A percentile compares a stretch with the other conserved stretches of the same genome.
phyloP scores from a whole-genome alignment of 305 asterid genomes.

The Withania somnifera region DNA sequence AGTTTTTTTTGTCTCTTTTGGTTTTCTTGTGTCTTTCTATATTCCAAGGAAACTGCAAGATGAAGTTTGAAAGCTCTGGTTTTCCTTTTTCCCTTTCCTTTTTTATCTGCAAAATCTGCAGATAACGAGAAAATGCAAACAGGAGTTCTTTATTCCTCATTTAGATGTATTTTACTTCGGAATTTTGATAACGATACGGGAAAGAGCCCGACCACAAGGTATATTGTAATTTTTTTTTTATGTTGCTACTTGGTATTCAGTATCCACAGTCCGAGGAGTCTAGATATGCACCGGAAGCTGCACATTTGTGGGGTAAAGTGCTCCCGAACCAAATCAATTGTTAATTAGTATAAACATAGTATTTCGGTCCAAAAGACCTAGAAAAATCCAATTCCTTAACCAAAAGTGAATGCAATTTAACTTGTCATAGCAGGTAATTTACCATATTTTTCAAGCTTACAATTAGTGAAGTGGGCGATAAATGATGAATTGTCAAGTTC shows the following conservation, averaged over 20 bases:
- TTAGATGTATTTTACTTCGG: not conserved
- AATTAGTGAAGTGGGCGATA: not conserved
- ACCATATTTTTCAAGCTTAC: not conserved
- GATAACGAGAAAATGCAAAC: slow-evolving; percentile 10
- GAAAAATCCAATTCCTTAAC: not conserved
- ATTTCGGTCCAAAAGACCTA: not conserved
- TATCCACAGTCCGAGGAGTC: not conserved
- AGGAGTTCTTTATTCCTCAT: not conserved
- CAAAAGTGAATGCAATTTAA: too few species aligned
- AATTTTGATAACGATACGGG: too few species aligned
- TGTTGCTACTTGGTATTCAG: not conserved
- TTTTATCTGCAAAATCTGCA: slow-evolving; percentile 6
- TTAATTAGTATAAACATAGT: not conserved
- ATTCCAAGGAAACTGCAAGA: not conserved
- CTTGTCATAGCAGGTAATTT: not conserved
- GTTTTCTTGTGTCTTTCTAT: not conserved
- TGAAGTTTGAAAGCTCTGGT: not conserved
- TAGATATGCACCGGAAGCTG: not conserved
- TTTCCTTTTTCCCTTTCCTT: not conserved
- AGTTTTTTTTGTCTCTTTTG: not conserved
- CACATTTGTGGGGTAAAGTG: not conserved
- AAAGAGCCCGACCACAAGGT: too few species aligned
- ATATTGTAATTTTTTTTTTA: not conserved
- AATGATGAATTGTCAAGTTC: not conserved
- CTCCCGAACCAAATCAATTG: too few species aligned